Percentiles rank a stretch among this genome's conserved stretches.
phyloP scores from a whole-genome alignment of 2,329 filamentous ascomycete genomes.

The Arthrocladium fulminans region DNA sequence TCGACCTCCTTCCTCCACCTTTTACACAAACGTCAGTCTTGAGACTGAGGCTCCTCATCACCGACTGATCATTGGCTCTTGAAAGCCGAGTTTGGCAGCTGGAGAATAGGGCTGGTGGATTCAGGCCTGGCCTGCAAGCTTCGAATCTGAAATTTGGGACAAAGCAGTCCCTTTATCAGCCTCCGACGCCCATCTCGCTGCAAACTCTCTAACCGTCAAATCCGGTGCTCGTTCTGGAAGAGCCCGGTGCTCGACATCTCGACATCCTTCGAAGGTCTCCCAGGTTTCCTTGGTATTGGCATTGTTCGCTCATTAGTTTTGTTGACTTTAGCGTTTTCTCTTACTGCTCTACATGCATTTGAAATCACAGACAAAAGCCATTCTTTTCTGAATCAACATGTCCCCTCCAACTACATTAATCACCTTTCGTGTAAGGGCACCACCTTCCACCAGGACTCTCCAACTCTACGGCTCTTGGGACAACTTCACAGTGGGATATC shows the following conservation, averaged over 20 bases:
- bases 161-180: neutral
- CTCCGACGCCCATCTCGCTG: neutral
- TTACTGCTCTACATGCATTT: neutral
- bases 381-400: conserved; percentile 1
- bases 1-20: neutral
- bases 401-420: conserved; percentile 25
- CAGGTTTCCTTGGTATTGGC: conserved; percentile 1
- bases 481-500: conserved; percentile 72
- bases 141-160: neutral
- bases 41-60: neutral
- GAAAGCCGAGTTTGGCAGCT: neutral
- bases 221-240: neutral
- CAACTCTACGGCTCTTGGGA: conserved; percentile 89
- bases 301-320: neutral
- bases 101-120: neutral
- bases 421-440: conserved; percentile 29
- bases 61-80: neutral
- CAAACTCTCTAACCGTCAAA: neutral
- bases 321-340: neutral
- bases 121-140: neutral
- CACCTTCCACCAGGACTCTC: conserved; percentile 48
- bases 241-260: conserved; percentile 6
- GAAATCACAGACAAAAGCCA: neutral
- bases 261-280: neutral
- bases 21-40: neutral